Evolutionary conservation across 2,329 filamentous ascomycete species (phyloP), one percentile per base, ranked within the genome.

Genomic region (Pseudocercospora fuligena): DNA sequence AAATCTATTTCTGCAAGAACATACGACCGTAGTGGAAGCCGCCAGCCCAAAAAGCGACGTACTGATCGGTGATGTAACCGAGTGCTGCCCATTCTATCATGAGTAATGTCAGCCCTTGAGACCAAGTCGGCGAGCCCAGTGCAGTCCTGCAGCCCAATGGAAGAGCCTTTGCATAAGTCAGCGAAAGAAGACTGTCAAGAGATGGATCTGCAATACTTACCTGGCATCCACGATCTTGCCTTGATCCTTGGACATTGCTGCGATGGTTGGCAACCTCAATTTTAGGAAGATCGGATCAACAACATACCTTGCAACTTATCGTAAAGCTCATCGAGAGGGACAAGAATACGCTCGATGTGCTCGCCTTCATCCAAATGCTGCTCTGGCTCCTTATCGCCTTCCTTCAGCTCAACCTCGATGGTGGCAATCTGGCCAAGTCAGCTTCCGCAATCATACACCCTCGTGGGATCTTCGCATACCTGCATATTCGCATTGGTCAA

Each of bases 401-500:
- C 77, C 11, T 79, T 77, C 62, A 89, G 74, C 60, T 85, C 74
- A 14, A 88, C 86, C 76, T 88, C 85, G 14, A 89, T 85, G 75
- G 86, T 87, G 64, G 85, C 86, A 67, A 89, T 78, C 74, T 79
- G 51, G 21, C 9, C 3, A 12, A 14, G 25, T 54, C 51, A 54
- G 51, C 51, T 27, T 16, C 14, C 19, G 19, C 4, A 5, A 11
- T 51, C 19, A 12, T 23, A 9, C 2, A 19, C 25, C 46, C 12
- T 21, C 1, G 14, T 21, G 9, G 25, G 43, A 43, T 16, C 51
- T 43, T 11, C n/a, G 69, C 72, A 62, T 71, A 76, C 76, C 79
- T 87, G 83, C 85, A 88, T 87, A 71, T 88, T 89, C 60, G 87
- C 85, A 64, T 82, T 86, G 65, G 82, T 87, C 81, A 89, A 79